Evolutionary conservation across 805 yeast species (phyloP).

Genomic region (Pichia ethanolica): DNA sequence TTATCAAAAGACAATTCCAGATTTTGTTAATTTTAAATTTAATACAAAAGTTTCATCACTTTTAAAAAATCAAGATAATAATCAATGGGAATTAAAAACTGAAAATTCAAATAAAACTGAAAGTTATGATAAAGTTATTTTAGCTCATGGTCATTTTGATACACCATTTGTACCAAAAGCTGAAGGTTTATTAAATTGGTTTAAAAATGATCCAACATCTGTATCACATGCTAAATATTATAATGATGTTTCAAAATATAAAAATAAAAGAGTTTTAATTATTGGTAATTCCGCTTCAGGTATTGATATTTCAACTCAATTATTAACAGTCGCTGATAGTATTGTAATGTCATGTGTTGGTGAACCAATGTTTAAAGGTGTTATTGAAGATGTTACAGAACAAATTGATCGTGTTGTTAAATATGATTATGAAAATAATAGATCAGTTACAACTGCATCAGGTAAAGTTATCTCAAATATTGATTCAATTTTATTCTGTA

Average conservation of each 20-base stretch:
- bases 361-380: slow-evolving; percentile 25
- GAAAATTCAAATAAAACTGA: slow-evolving; percentile 1
- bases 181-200: slow-evolving; percentile 33
- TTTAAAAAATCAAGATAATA: slow-evolving; percentile 19
- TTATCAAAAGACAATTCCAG: slow-evolving; percentile 42
- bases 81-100: slow-evolving; percentile 22
- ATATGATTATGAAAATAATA: slow-evolving; percentile 21
- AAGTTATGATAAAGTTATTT: slow-evolving; percentile 31
- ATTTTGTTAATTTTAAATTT: slow-evolving; percentile 27
- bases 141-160: slow-evolving; percentile 44
- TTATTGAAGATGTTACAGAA: slow-evolving; percentile 19
- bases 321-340: slow-evolving; percentile 23
- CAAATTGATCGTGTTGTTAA: slow-evolving; percentile 20
- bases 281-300: slow-evolving; percentile 61
- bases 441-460: slow-evolving; percentile 38
- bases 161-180: slow-evolving; percentile 39
- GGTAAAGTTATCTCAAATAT: slow-evolving; percentile 40
- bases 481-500: slow-evolving; percentile 59
- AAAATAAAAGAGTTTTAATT: slow-evolving; percentile 29
- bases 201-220: slow-evolving; percentile 22
- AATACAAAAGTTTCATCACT: slow-evolving; percentile 42
- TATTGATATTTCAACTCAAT: slow-evolving; percentile 41
- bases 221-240: slow-evolving; percentile 41
- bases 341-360: slow-evolving; percentile 26
- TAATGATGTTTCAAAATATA: slow-evolving; percentile 26